Evolutionary conservation across 768 basidiomycete species (phyloP).

Genomic region (Lentinula boryana): DNA sequence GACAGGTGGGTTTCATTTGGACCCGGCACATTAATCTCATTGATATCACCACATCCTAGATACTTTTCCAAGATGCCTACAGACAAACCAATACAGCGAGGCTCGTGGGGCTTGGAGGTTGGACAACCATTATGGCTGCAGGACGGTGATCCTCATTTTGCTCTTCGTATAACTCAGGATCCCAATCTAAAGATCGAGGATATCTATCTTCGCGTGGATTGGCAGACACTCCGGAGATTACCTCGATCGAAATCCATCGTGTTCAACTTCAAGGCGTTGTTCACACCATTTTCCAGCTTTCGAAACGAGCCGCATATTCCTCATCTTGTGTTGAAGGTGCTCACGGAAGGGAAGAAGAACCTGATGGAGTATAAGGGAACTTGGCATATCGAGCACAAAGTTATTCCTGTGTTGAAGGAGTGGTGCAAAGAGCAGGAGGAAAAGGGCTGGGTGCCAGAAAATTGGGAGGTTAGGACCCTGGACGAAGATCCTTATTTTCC

Average conservation of each 20-base stretch:
- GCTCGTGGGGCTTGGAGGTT: conserved; percentile 46
- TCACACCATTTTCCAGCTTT: conserved; percentile 41
- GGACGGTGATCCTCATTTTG: conserved; percentile 29
- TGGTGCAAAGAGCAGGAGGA: conserved; percentile 47
- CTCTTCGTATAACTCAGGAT: conserved; percentile 23
- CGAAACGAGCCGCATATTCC: conserved; percentile 43
- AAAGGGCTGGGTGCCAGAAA: conserved; percentile 35
- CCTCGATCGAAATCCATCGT: conserved; percentile 41
- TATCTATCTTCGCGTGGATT: conserved; percentile 44
- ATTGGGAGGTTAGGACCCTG: conserved; percentile 44
- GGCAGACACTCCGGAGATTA: conserved; percentile 48
- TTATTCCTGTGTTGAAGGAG: conserved; percentile 36
- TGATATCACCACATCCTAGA: conserved; percentile 15
- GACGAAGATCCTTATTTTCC: conserved; percentile 49
- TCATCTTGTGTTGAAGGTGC: conserved; percentile 34
- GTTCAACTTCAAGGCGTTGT: conserved; percentile 50
- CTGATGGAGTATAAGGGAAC: conserved; percentile 41
- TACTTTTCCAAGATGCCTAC: conserved; percentile 42
- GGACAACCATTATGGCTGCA: conserved; percentile 44
- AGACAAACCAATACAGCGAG: conserved; percentile 46
- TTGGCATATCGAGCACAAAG: conserved; percentile 32
- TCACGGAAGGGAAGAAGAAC: conserved; percentile 30
- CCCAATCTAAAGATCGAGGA: conserved; percentile 31
- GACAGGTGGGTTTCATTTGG: conserved; percentile 29
- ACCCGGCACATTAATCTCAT: not conserved